These are phyloP conservation scores for Penicillium rolfsii DNA, from an alignment of 2,329 filamentous ascomycete species.

Conservation along the genomic window DNA sequence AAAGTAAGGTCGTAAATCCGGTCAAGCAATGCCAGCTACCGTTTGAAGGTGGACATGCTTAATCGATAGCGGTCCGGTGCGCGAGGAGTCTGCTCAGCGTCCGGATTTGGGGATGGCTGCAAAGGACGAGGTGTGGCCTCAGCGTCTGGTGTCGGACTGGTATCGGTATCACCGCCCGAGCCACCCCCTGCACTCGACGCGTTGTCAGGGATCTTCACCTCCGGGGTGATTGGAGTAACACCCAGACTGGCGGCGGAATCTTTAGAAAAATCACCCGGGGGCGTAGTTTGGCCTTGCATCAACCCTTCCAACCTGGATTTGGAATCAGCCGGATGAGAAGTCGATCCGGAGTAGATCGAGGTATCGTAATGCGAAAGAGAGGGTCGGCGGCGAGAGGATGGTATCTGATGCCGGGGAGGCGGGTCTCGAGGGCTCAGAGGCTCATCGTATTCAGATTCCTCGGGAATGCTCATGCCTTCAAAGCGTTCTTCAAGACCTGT, in stretches of 20 bases:
- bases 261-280: slow-evolving; percentile 30
- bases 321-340: slow-evolving; percentile 3
- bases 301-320: slow-evolving; percentile 16
- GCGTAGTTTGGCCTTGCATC: slow-evolving; percentile 36
- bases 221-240: slow-evolving; percentile 28
- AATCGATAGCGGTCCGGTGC: slow-evolving; percentile 30
- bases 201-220: slow-evolving; percentile 18
- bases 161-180: slow-evolving; percentile 25
- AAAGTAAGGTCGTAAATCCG: slow-evolving; percentile 13
- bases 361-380: slow-evolving; percentile 25
- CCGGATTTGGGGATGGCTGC: slow-evolving; percentile 34
- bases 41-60: slow-evolving; percentile 9
- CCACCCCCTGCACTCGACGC: slow-evolving; percentile 13
- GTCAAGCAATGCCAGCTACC: background rate
- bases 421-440: slow-evolving; percentile 30
- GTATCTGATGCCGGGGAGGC: slow-evolving; percentile 11
- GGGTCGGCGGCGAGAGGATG: slow-evolving; percentile 14
- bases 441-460: slow-evolving; percentile 41
- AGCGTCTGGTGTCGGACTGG: slow-evolving; percentile 32
- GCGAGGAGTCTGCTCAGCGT: slow-evolving; percentile 34
- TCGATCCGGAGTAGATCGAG: slow-evolving; percentile 26
- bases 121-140: slow-evolving; percentile 41
- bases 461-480: slow-evolving; percentile 39
- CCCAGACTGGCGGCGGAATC: background rate
- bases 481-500: slow-evolving; percentile 37